Evolutionary conservation across 2,329 filamentous ascomycete species (phyloP).

Genomic region (Spiromastix sp.): DNA sequence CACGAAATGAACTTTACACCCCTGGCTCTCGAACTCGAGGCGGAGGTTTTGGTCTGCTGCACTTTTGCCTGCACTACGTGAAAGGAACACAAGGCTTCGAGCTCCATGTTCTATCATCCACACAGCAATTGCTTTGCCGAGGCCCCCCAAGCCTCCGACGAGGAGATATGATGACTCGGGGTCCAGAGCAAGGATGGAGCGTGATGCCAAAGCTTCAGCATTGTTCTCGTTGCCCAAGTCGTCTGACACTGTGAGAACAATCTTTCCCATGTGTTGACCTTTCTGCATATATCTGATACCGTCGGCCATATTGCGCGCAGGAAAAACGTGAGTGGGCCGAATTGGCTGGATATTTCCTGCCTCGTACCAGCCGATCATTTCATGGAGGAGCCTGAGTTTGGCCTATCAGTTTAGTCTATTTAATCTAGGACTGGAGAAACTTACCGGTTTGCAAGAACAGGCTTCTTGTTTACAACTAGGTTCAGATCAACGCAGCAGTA

Average conservation of each 20-base stretch:
- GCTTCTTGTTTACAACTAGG: background rate
- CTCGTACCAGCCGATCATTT: conserved; percentile 3
- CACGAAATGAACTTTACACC: conserved; percentile 7
- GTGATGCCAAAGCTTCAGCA: too few relatives aligned
- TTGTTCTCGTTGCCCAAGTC: too few relatives aligned
- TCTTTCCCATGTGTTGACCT: conserved; percentile 29
- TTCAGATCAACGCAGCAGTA: conserved; percentile 11
- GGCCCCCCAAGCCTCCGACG: too few relatives aligned
- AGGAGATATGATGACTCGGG: conserved; percentile 10
- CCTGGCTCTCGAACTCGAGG: conserved; percentile 9
- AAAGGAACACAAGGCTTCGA: conserved; percentile 21
- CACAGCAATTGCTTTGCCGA: too few relatives aligned
- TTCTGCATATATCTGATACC: conserved; percentile 23
- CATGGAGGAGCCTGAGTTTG: conserved; percentile 1
- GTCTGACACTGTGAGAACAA: conserved; percentile 24
- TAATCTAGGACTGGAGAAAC: background rate
- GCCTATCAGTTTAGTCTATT: too few relatives aligned
- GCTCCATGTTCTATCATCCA: too few relatives aligned
- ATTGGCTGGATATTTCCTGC: conserved; percentile 5
- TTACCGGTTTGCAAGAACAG: conserved; percentile 2
- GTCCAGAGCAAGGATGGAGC: conserved; percentile 6
- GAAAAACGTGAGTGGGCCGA: conserved; percentile 1
- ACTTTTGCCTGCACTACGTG: conserved; percentile 13
- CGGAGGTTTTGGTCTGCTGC: conserved; percentile 12
- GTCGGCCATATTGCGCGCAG: background rate